These are phyloP conservation scores for Suillus brevipes DNA, from an alignment of 768 basidiomycete genomes.

Conservation along the genomic window DNA sequence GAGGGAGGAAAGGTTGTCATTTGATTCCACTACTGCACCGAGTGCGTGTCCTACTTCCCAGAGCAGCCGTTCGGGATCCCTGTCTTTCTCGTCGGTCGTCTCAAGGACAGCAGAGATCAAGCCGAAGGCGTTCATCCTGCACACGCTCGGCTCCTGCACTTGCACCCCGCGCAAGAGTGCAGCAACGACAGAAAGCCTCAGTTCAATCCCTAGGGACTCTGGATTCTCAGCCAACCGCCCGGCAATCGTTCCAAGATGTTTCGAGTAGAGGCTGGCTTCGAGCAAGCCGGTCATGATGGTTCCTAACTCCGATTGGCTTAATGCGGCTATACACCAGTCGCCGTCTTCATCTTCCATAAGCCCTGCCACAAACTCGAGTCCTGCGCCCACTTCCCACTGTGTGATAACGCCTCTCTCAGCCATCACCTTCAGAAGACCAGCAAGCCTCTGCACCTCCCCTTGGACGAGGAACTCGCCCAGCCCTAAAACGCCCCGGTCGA, in stretches of 20 bases:
- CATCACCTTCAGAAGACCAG: slow-evolving; percentile 6
- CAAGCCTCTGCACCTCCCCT: slow-evolving; percentile 50
- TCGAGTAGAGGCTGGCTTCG: neutral
- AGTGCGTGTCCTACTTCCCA: slow-evolving; percentile 41
- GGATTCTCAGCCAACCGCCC: neutral
- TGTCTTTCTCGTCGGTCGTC: slow-evolving; percentile 24
- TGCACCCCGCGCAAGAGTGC: slow-evolving; percentile 32
- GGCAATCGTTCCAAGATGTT: slow-evolving; percentile 4
- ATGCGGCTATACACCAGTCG: slow-evolving; percentile 1
- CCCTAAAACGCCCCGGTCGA: slow-evolving; percentile 50
- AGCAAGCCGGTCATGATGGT: neutral
- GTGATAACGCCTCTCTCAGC: slow-evolving; percentile 37
- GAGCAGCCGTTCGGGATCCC: slow-evolving; percentile 26
- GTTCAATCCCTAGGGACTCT: slow-evolving; percentile 1
- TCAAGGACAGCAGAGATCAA: slow-evolving; percentile 26
- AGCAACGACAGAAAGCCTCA: slow-evolving; percentile 37
- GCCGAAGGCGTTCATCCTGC: slow-evolving; percentile 27
- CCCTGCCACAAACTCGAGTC: slow-evolving; percentile 47
- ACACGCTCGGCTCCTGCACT: slow-evolving; percentile 21
- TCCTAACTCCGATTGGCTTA: neutral
- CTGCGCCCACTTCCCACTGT: slow-evolving; percentile 47
- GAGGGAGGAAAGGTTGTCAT: slow-evolving; percentile 28
- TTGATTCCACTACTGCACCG: slow-evolving; percentile 28
- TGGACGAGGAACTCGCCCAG: slow-evolving; percentile 56
- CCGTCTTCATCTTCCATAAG: slow-evolving; percentile 29